Percentiles rank a stretch among this genome's conserved stretches.
phyloP scores from a whole-genome alignment of 2,329 filamentous ascomycete species.

The Grosmannia clavigera region DNA sequence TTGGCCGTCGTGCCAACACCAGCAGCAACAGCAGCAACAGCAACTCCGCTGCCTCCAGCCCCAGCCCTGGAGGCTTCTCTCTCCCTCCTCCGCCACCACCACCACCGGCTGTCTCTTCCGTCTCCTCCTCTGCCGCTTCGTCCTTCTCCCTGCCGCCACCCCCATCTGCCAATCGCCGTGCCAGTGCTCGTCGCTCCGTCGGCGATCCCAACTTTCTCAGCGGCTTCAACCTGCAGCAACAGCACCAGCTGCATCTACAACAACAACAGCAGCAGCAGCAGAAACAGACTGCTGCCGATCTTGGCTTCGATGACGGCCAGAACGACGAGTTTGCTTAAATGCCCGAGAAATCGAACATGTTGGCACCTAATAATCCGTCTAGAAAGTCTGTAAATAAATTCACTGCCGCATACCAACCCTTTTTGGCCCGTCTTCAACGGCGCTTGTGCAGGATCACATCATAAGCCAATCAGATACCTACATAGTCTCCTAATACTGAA shows the following conservation, averaged over 20 bases:
- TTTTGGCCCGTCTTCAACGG: not conserved
- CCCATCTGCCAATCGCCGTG: constrained; percentile 40
- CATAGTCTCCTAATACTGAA: not conserved
- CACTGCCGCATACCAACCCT: not conserved
- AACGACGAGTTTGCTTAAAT: constrained; percentile 66
- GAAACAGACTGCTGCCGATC: constrained; percentile 37
- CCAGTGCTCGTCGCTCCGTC: constrained; percentile 17
- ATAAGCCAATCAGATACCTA: not conserved
- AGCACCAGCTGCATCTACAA: constrained; percentile 21
- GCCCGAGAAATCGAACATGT: not conserved
- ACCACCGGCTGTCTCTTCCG: constrained; percentile 35
- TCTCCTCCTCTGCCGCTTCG: constrained; percentile 12
- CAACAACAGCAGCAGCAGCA: constrained; percentile 40
- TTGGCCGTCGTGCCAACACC: constrained; percentile 29
- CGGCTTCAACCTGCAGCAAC: constrained; percentile 1
- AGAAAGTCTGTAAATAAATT: not conserved
- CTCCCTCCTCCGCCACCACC: constrained; percentile 56
- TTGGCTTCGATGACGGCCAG: constrained; percentile 79
- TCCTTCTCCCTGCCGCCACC: constrained; percentile 43
- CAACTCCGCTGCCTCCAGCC: constrained; percentile 7
- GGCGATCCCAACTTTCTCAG: constrained; percentile 7
- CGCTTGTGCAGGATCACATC: not conserved
- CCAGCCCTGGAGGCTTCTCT: constrained; percentile 59
- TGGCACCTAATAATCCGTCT: not conserved
- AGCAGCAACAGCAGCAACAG: constrained; percentile 4